Percentiles rank a stretch among this genome's conserved stretches.
Evolutionary conservation across 345 rosid genomes (phyloP).

Genomic region (Ricinus communis): DNA sequence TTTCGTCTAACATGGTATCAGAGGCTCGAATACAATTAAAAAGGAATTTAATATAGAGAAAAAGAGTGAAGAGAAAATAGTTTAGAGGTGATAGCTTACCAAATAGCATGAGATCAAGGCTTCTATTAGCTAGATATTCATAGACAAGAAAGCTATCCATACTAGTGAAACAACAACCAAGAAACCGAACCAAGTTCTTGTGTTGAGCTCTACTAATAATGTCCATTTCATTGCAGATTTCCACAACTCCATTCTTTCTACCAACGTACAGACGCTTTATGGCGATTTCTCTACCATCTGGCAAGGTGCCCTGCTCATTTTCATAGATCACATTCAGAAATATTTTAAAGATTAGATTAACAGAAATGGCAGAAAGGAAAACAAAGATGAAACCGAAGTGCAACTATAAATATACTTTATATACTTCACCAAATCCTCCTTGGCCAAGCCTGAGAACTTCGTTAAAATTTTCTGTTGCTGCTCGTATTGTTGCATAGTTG

Average conservation of each 20-base stretch:
- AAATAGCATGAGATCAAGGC: slow-evolving; percentile 55
- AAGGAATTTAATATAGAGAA: not conserved
- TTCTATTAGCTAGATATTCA: slow-evolving; percentile 53
- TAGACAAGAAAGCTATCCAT: slow-evolving; percentile 52
- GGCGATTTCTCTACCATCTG: slow-evolving; percentile 70
- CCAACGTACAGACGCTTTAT: slow-evolving; percentile 46
- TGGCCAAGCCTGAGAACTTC: slow-evolving; percentile 46
- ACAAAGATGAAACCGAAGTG: not conserved
- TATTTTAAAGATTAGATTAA: not conserved
- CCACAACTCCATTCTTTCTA: slow-evolving; percentile 30
- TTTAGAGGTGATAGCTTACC: slow-evolving; percentile 32
- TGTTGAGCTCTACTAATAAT: slow-evolving; percentile 57
- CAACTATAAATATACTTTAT: slow-evolving; percentile 31
- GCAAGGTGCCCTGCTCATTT: slow-evolving; percentile 49
- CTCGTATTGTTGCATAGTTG: slow-evolving; percentile 46
- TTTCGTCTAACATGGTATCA: not conserved
- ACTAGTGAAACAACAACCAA: slow-evolving; percentile 63
- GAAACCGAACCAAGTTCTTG: slow-evolving; percentile 56
- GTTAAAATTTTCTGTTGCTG: slow-evolving; percentile 43
- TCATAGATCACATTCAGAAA: not conserved
- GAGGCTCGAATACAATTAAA: not conserved
- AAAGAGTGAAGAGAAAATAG: not conserved
- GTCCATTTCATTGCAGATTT: slow-evolving; percentile 55
- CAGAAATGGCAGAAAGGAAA: not conserved
- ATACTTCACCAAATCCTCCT: slow-evolving; percentile 63